Evolutionary conservation across 2,329 filamentous ascomycete species (phyloP).

Genomic region (Xylariaceae sp.): DNA sequence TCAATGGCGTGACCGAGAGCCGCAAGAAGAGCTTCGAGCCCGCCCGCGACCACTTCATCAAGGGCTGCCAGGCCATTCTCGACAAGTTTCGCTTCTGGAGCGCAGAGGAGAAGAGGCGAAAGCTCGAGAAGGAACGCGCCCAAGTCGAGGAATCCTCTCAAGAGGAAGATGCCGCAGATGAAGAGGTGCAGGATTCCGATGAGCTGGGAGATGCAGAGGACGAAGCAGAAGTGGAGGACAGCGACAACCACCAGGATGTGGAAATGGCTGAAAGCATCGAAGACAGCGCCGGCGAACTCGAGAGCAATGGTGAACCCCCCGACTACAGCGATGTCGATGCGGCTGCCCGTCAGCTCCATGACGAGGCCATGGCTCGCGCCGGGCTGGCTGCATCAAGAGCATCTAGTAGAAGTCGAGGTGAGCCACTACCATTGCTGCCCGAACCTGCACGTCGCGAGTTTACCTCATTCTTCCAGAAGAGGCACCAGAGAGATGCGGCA

Average conservation of each 20-base stretch:
- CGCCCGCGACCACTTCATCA: slow-evolving; percentile 80
- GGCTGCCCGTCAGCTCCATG: slow-evolving; percentile 70
- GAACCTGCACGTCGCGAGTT: slow-evolving; percentile 59
- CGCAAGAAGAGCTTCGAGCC: slow-evolving; percentile 85
- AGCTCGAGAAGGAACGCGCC: slow-evolving; percentile 70
- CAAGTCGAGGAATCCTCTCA: slow-evolving; percentile 49
- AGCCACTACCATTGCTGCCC: slow-evolving; percentile 31
- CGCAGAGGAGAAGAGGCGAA: slow-evolving; percentile 81
- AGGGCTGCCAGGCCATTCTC: slow-evolving; percentile 75
- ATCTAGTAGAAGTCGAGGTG: slow-evolving; percentile 22
- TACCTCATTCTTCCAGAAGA: slow-evolving; percentile 82
- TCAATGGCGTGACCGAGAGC: slow-evolving; percentile 79
- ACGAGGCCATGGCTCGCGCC: slow-evolving; percentile 54
- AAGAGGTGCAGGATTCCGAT: slow-evolving; percentile 27
- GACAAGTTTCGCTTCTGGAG: slow-evolving; percentile 88
- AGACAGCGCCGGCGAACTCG: not conserved
- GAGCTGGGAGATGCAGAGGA: slow-evolving; percentile 27
- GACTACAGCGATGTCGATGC: slow-evolving; percentile 70
- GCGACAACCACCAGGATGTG: slow-evolving; percentile 36
- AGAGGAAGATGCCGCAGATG: slow-evolving; percentile 33
- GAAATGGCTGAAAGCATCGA: slow-evolving; percentile 24
- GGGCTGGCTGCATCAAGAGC: slow-evolving; percentile 24
- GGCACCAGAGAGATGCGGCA: slow-evolving; percentile 75
- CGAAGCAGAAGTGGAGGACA: slow-evolving; percentile 30
- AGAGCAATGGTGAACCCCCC: slow-evolving; percentile 51